These are phyloP conservation scores for Debaryomyces hansenii DNA, from an alignment of 805 yeast species.

Conservation along the genomic window DNA sequence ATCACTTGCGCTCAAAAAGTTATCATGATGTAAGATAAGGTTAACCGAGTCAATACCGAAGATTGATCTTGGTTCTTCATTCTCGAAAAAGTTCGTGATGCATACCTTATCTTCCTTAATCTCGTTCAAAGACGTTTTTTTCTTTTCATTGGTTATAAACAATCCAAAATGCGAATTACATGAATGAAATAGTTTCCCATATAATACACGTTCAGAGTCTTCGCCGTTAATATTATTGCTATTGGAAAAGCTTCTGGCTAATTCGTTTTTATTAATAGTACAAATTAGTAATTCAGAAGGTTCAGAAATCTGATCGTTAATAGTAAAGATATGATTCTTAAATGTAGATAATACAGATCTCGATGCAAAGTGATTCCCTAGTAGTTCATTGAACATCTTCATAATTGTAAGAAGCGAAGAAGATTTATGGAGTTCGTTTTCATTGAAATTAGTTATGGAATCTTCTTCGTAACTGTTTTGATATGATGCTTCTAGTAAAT, in stretches of 20 bases:
- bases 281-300: constrained; percentile 27
- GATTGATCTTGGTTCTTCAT: constrained; percentile 3
- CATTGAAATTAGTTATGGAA: constrained; percentile 13
- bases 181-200: constrained; percentile 24
- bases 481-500: constrained; percentile 64
- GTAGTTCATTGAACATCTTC: constrained; percentile 32
- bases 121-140: neutral
- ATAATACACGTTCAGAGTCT: constrained; percentile 20
- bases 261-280: constrained; percentile 17
- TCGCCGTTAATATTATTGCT: constrained; percentile 7
- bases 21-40: constrained; percentile 31
- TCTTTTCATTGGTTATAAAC: constrained; percentile 21
- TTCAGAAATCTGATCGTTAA: constrained; percentile 31
- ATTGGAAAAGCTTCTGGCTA: neutral
- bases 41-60: constrained; percentile 18
- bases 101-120: constrained; percentile 5
- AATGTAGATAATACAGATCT: constrained; percentile 32
- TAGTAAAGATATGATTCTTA: constrained; percentile 26
- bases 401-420: constrained; percentile 35
- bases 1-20: constrained; percentile 33
- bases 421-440: constrained; percentile 26
- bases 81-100: neutral
- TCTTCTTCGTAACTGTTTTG: constrained; percentile 14
- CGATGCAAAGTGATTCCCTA: constrained; percentile 26
- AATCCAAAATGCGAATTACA: constrained; percentile 33